Base-by-base conservation (phyloP, 148 eudicot genomes). In the Beta vulgaris region DNA sequence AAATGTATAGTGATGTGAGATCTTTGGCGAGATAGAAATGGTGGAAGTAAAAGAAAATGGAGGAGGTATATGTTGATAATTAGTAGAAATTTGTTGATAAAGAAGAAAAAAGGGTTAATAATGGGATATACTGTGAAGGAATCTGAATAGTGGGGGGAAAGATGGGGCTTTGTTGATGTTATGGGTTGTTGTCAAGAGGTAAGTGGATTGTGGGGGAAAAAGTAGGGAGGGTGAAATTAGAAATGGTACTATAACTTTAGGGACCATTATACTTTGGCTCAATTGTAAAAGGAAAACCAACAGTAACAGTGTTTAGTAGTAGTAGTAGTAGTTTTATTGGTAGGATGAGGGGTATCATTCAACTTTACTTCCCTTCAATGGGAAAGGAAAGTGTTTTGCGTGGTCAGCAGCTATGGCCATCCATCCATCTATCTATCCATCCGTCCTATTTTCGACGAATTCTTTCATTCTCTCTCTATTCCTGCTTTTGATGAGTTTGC, bases 301-400 rank as follows among this genome's bases (percentile, higher is more conserved):
- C 75, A 60, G 69, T 77, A 43, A 8, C n/a, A n/a, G n/a, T n/a
- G n/a, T n/a, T n/a, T n/a, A n/a, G n/a, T n/a, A n/a, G n/a, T n/a
- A n/a, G n/a, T n/a, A n/a, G n/a, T n/a, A n/a, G n/a, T n/a, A n/a
- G n/a, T n/a, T n/a, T n/a, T n/a, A n/a, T n/a, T n/a, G n/a, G n/a
- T n/a, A n/a, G n/a, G 62, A 51, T 1, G 16, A 19, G 32, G 62
- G 28, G 62, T 28, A 58, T 58, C 34, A 64, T 36, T 36, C 44
- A 36, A 36, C 68, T 76, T 75, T 39, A 62, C 39, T 80, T 51
- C 75, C 36, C 19, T 61, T 19, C 26, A 25, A 23, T 48, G 58
- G 37, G 40, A 71, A 80, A 80, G 37, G 40, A 71, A 80, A 80
- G 83, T 80, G 83, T 73, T 80, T 80, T 76, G 72, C 83, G 71